These are phyloP conservation scores for Trypanosoma theileri DNA, from an alignment of 208 protist genomes.

Conservation along the genomic window DNA sequence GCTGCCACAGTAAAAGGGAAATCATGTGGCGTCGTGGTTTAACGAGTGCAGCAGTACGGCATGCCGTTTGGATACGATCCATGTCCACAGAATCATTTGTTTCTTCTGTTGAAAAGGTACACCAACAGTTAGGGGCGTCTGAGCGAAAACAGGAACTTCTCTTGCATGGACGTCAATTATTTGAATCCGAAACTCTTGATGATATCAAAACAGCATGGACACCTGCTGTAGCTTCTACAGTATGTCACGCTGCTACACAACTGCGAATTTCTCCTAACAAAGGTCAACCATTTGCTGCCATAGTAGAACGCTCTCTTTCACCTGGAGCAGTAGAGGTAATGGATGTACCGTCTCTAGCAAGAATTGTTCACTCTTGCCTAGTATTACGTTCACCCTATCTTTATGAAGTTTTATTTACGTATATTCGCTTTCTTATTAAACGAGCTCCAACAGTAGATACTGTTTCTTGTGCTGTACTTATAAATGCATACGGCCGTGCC, in stretches of 20 bases:
- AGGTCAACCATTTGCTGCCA: slow-evolving; percentile 51
- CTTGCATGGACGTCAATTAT: slow-evolving; percentile 73
- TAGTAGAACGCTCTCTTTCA: slow-evolving; percentile 46
- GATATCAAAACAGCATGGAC: slow-evolving; percentile 56
- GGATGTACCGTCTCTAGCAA: slow-evolving; percentile 62
- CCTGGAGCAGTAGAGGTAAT: slow-evolving; percentile 45
- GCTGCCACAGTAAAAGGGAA: slow-evolving; percentile 14
- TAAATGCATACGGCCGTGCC: slow-evolving; percentile 90
- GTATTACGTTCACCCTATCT: slow-evolving; percentile 70
- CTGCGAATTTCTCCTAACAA: slow-evolving; percentile 70
- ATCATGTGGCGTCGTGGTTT: slow-evolving; percentile 21
- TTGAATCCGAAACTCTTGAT: slow-evolving; percentile 80
- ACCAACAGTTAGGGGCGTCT: slow-evolving; percentile 68
- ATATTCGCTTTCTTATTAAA: slow-evolving; percentile 55
- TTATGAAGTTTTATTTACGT: slow-evolving; percentile 82
- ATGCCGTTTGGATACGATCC: slow-evolving; percentile 16
- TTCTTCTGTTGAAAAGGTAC: slow-evolving; percentile 62
- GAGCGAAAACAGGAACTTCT: slow-evolving; percentile 62
- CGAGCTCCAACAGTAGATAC: slow-evolving; percentile 54
- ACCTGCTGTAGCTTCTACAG: slow-evolving; percentile 47
- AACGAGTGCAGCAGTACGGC: not conserved
- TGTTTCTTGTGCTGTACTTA: slow-evolving; percentile 71
- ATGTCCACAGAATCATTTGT: slow-evolving; percentile 70
- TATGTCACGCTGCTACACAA: slow-evolving; percentile 75
- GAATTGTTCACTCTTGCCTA: slow-evolving; percentile 81